Percentiles rank a stretch among this genome's conserved stretches.
These are phyloP conservation scores for Fusarium lateritium DNA, from an alignment of 2,329 filamentous ascomycete species.

Conservation along the genomic window DNA sequence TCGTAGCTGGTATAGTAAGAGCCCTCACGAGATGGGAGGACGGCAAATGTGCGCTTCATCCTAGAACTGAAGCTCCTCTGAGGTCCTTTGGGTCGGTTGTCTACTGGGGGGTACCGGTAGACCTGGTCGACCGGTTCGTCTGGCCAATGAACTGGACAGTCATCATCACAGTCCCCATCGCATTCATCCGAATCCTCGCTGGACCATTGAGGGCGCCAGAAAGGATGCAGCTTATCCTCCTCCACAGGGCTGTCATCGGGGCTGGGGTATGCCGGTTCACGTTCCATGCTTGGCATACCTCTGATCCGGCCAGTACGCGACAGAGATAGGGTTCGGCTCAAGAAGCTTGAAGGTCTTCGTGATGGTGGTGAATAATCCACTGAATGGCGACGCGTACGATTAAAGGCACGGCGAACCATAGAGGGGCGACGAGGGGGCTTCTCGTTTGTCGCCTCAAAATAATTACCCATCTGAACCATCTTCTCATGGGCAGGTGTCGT, in stretches of 20 bases:
- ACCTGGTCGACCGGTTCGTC: conserved; percentile 58
- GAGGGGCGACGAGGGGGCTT: conserved; percentile 65
- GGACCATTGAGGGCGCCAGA: conserved; percentile 71
- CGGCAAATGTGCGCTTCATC: conserved; percentile 73
- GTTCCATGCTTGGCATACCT: conserved; percentile 48
- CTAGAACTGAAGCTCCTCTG: conserved; percentile 66
- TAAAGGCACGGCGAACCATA: conserved; percentile 68
- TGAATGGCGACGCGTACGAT: conserved; percentile 62
- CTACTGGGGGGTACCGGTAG: conserved; percentile 64
- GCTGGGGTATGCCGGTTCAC: conserved; percentile 57
- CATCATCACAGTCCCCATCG: conserved; percentile 52
- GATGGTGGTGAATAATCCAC: conserved; percentile 59
- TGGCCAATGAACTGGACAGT: conserved; percentile 40
- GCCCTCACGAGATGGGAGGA: conserved; percentile 66
- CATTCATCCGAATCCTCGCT: conserved; percentile 51
- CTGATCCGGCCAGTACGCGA: conserved; percentile 56
- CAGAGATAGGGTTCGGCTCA: conserved; percentile 69
- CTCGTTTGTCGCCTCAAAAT: conserved; percentile 64
- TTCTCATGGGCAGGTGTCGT: conserved; percentile 69
- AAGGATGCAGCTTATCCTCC: conserved; percentile 70
- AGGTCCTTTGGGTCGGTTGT: conserved; percentile 62
- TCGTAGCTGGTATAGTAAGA: conserved; percentile 51
- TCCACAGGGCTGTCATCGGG: conserved; percentile 65
- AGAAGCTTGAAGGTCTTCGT: conserved; percentile 59
- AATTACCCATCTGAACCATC: conserved; percentile 67